A percentile compares a stretch with the other conserved stretches of the same genome.
Conservation (phyloP, 495 filamentous ascomycete species). For the Penicillium diatomitis region DNA sequence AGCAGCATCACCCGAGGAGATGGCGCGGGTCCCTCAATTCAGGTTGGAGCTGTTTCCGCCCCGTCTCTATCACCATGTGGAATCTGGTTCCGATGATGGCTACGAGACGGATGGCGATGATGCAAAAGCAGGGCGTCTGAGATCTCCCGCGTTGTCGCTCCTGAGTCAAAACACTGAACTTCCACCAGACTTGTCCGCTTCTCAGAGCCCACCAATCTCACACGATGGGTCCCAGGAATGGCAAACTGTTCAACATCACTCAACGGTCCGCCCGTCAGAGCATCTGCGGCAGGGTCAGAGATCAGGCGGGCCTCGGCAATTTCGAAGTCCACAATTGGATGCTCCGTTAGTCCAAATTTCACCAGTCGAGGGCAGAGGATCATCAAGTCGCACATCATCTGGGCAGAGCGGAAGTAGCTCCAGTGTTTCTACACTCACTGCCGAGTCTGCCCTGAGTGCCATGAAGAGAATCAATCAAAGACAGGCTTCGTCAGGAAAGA, state of each 20-base stretch:
- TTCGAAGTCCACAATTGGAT: conserved; percentile 24
- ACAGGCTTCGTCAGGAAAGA: conserved; percentile 11
- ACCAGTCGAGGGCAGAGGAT: conserved; percentile 25
- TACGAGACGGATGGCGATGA: conserved; percentile 38
- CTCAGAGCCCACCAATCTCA: conserved; percentile 15
- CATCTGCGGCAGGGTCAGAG: conserved; percentile 9
- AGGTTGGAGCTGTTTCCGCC: conserved; percentile 29
- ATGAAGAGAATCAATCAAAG: conserved; percentile 29
- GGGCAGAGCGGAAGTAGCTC: conserved; percentile 14
- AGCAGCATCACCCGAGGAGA: conserved; percentile 29
- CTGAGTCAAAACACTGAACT: conserved; percentile 25
- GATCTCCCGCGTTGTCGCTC: conserved; percentile 28
- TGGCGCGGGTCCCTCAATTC: conserved; percentile 16
- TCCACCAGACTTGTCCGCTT: conserved; percentile 18
- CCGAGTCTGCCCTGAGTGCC: conserved; percentile 29
- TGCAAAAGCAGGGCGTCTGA: conserved; percentile 7
- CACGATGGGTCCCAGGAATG: conserved; percentile 25
- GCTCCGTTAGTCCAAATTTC: conserved; percentile 27
- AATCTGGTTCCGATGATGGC: conserved; percentile 26
- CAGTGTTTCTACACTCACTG: conserved; percentile 20
- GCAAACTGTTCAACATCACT: conserved; percentile 27
- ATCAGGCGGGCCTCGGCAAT: conserved; percentile 17
- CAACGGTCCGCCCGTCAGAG: conserved; percentile 10
- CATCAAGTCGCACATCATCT: conserved; percentile 18
- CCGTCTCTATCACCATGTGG: conserved; percentile 27